Evolutionary conservation across 2,329 filamentous ascomycete species (phyloP).

Genomic region (Madurella mycetomatis): DNA sequence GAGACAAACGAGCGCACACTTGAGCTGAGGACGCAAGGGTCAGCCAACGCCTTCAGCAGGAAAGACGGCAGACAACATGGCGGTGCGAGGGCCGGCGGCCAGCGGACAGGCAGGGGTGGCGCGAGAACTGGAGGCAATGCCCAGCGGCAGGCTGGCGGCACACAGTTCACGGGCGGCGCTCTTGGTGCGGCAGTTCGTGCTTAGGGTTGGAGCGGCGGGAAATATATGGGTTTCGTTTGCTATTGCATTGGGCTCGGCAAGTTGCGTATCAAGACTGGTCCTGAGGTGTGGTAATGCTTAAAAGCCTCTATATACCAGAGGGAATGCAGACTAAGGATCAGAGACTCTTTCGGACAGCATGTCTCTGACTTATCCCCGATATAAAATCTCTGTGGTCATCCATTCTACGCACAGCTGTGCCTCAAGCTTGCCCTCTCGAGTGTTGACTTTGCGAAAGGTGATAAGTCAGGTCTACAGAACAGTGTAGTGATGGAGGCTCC

Average conservation of each 20-base stretch:
- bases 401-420: too few relatives aligned
- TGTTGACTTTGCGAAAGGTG: too few relatives aligned
- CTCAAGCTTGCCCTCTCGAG: too few relatives aligned
- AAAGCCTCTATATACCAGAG: slow-evolving; percentile 18
- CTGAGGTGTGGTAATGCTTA: slow-evolving; percentile 20
- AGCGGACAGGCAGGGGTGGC: slow-evolving; percentile 58
- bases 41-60: slow-evolving; percentile 89
- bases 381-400: background rate
- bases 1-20: slow-evolving; percentile 96
- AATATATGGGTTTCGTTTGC: slow-evolving; percentile 21
- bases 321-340: slow-evolving; percentile 20
- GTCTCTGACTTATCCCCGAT: background rate
- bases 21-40: slow-evolving; percentile 94
- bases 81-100: slow-evolving; percentile 60
- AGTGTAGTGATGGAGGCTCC: too few relatives aligned
- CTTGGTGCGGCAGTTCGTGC: slow-evolving; percentile 64
- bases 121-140: slow-evolving; percentile 53
- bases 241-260: slow-evolving; percentile 27
- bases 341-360: background rate
- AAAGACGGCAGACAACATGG: slow-evolving; percentile 75
- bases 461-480: too few relatives aligned
- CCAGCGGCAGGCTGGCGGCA: slow-evolving; percentile 66
- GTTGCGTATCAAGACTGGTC: slow-evolving; percentile 24
- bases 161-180: slow-evolving; percentile 77
- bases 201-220: slow-evolving; percentile 33